Evolutionary conservation across 805 yeast genomes (phyloP).

Genomic region (Myxozyma mucilagina): DNA sequence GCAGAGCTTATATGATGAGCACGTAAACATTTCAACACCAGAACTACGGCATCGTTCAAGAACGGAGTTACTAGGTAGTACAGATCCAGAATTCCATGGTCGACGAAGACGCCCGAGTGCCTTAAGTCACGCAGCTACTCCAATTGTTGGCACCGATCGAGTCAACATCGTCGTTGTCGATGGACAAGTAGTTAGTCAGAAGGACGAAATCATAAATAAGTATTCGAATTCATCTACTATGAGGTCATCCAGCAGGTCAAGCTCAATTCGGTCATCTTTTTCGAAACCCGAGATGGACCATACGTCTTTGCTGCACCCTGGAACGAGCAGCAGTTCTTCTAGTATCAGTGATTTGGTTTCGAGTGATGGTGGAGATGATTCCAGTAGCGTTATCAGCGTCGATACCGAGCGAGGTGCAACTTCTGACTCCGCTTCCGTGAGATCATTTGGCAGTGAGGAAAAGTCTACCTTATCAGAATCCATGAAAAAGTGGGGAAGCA

Average conservation of each 20-base stretch:
- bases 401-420: conserved; percentile 12
- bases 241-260: conserved; percentile 26
- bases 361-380: conserved; percentile 6
- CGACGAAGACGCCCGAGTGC: conserved; percentile 22
- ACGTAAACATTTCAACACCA: conserved; percentile 5
- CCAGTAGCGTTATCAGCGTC: conserved; percentile 7
- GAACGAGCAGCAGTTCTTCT: not conserved
- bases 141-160: conserved; percentile 27
- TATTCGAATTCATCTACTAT: conserved; percentile 18
- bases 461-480: conserved; percentile 27
- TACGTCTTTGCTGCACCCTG: not conserved
- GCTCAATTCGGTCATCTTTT: conserved; percentile 16
- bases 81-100: not conserved
- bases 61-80: not conserved
- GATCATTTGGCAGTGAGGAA: conserved; percentile 9
- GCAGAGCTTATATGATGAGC: conserved; percentile 20
- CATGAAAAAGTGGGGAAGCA: conserved; percentile 27
- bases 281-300: not conserved
- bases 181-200: conserved; percentile 23
- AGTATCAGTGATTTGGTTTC: conserved; percentile 2
- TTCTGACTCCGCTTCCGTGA: conserved; percentile 1
- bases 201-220: conserved; percentile 4
- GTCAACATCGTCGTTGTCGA: conserved; percentile 30
- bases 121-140: conserved; percentile 25
- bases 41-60: conserved; percentile 8